Evolutionary conservation across 2,329 filamentous ascomycete species (phyloP), one percentile per base, ranked within the genome.

Genomic region (Claviceps africana): DNA sequence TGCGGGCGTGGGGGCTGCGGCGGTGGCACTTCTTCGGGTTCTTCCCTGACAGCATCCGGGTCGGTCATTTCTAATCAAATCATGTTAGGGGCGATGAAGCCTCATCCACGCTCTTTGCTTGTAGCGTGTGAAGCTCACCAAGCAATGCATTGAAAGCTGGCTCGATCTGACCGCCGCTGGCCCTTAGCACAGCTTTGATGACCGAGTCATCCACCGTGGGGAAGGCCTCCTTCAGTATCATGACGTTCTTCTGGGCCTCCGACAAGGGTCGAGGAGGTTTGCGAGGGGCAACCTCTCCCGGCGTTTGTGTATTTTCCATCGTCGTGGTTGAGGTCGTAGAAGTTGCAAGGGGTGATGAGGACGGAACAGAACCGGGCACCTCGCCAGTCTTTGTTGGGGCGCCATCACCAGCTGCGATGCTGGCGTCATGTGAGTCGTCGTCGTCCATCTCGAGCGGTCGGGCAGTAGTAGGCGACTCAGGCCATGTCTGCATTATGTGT

Each of bases 61-160:
- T 89, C 86, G 56, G 85, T 88, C 85, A 88, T 88, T 61, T 83
- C 83, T 85, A 33, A 30, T 1, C n/a, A 3, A 25, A 25, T 28
- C 8, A 40, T 22, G 50, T 54, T 19, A 54, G 50, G 30, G 9
- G 11, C 17, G 28, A 8, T 17, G n/a, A 11, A 7, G 3, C 4
- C 10, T 10, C 25, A 9, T 17, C 17, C 42, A 9, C 0, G 15
- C 2, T 13, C 17, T 21, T 44, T 6, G 17, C 21, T 44, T 28
- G 6, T 6, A 9, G 7, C 8, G 22, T 5, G 42, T 25, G 15
- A 22, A 30, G 22, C 62, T 56, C 74, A 88, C 87, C 86, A 45
- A 98, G 76, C 44, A 98, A 77, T 37, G 93, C 93, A 70, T 96
- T 93, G 71, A 98, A 98, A 15, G 93, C 91, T 33, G 88, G 86